These are phyloP conservation scores for Aspergillus haitiensis DNA, from an alignment of 495 filamentous ascomycete species.

Conservation along the genomic window DNA sequence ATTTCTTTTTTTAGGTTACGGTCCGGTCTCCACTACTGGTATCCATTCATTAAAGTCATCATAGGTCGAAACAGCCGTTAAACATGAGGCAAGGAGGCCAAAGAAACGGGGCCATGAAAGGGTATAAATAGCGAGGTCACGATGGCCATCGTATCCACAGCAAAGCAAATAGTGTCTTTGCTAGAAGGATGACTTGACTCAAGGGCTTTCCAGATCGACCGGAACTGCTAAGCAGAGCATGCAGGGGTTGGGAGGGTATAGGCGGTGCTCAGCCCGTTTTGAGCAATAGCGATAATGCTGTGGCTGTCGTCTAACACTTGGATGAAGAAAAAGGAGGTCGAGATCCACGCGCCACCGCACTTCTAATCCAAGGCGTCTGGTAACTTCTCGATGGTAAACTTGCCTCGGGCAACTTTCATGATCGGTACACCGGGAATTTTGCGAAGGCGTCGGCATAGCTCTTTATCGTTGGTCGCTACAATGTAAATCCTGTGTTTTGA, in stretches of 20 bases:
- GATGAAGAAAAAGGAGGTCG: not conserved
- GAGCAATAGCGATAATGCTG: no score
- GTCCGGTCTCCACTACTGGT: not conserved
- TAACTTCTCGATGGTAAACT: constrained; percentile 90
- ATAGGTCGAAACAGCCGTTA: not conserved
- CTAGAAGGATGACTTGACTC: no score
- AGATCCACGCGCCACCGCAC: not conserved
- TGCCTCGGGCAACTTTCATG: constrained; percentile 72
- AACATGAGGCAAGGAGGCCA: no score
- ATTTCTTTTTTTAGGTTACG: not conserved
- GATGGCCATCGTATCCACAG: no score
- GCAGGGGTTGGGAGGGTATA: not conserved
- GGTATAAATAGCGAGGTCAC: no score
- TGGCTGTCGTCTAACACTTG: not conserved
- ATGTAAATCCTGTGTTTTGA: constrained; percentile 78
- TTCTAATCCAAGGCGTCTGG: constrained; percentile 69
- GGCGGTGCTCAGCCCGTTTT: not conserved
- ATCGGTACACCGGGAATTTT: constrained; percentile 54
- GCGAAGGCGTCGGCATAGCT: constrained; percentile 71
- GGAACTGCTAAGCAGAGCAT: not conserved
- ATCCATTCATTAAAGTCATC: not conserved
- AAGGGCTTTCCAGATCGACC: not conserved
- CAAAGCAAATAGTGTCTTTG: no score
- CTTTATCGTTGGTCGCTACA: constrained; percentile 82
- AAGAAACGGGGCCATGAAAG: no score